A percentile compares a stretch with the other conserved stretches of the same genome.
phyloP scores from a whole-genome alignment of 1,139 yeast species.

The Yamadazyma taylorii region DNA sequence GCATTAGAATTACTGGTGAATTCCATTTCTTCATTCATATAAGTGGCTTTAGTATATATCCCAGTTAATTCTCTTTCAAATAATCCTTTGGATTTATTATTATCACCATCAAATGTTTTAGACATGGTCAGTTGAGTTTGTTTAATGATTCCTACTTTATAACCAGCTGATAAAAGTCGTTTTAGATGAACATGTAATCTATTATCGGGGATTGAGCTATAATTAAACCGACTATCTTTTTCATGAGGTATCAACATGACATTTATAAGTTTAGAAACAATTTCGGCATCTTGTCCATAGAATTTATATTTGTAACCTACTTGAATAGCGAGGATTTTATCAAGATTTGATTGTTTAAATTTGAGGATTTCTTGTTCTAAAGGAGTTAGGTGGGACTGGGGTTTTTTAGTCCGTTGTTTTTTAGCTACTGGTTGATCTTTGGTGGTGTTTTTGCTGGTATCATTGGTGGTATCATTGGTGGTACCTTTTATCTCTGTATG shows the following conservation, averaged over 20 bases:
- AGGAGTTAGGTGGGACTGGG: slow-evolving; percentile 54
- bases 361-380: slow-evolving; percentile 74
- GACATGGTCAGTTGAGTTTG: slow-evolving; percentile 83
- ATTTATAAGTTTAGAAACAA: slow-evolving; percentile 63
- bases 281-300: slow-evolving; percentile 79
- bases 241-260: slow-evolving; percentile 70
- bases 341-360: slow-evolving; percentile 57
- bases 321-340: slow-evolving; percentile 74
- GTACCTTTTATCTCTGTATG: no score
- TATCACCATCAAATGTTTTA: slow-evolving; percentile 38
- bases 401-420: slow-evolving; percentile 1
- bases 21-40: slow-evolving; percentile 60
- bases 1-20: slow-evolving; percentile 14
- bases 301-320: slow-evolving; percentile 91
- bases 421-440: not conserved
- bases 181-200: slow-evolving; percentile 74
- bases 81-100: slow-evolving; percentile 36
- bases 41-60: slow-evolving; percentile 83
- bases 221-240: slow-evolving; percentile 54
- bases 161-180: slow-evolving; percentile 58
- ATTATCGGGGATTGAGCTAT: slow-evolving; percentile 81
- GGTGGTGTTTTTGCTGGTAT: not conserved
- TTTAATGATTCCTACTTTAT: slow-evolving; percentile 83
- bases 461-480: slow-evolving; percentile 1
- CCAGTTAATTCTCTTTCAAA: slow-evolving; percentile 70